Evolutionary conservation across 2,329 filamentous ascomycete species (phyloP).

Genomic region (Colletotrichum lini): DNA sequence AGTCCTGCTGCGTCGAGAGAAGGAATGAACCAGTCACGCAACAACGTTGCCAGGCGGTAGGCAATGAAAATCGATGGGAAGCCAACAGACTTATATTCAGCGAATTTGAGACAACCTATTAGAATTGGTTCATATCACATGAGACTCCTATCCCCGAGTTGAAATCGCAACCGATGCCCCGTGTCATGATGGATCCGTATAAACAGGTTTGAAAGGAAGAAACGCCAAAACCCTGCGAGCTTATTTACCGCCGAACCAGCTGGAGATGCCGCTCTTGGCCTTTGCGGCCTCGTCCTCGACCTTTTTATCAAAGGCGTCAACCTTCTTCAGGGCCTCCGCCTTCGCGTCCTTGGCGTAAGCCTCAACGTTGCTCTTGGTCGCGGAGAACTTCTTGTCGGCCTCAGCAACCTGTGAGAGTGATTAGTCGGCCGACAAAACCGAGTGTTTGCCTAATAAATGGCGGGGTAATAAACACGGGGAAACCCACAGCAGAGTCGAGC

Average conservation of each 20-base stretch:
- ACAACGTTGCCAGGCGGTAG: background rate
- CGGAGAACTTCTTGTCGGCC: slow-evolving; percentile 73
- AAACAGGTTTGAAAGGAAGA: background rate
- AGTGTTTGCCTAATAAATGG: background rate
- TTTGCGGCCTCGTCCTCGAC: slow-evolving; percentile 84
- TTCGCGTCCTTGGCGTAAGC: slow-evolving; percentile 74
- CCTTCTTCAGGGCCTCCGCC: slow-evolving; percentile 76
- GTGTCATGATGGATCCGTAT: slow-evolving; percentile 13
- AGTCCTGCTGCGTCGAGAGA: background rate
- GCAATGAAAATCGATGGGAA: background rate
- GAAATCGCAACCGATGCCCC: slow-evolving; percentile 21
- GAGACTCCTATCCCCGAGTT: slow-evolving; percentile 25
- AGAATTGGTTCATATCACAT: slow-evolving; percentile 14
- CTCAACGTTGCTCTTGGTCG: slow-evolving; percentile 73
- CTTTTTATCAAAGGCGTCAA: slow-evolving; percentile 86
- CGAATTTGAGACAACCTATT: slow-evolving; percentile 20
- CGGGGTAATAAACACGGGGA: background rate
- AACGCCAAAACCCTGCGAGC: background rate
- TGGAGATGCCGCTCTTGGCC: slow-evolving; percentile 85
- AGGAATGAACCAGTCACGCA: background rate
- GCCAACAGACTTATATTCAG: background rate
- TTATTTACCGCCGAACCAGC: slow-evolving; percentile 84
- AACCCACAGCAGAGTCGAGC: slow-evolving; percentile 78
- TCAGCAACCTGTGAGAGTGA: slow-evolving; percentile 68
- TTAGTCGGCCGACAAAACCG: slow-evolving; percentile 45